Base-by-base conservation (phyloP, 805 yeast species). In the Metschnikowia lachancei region DNA sequence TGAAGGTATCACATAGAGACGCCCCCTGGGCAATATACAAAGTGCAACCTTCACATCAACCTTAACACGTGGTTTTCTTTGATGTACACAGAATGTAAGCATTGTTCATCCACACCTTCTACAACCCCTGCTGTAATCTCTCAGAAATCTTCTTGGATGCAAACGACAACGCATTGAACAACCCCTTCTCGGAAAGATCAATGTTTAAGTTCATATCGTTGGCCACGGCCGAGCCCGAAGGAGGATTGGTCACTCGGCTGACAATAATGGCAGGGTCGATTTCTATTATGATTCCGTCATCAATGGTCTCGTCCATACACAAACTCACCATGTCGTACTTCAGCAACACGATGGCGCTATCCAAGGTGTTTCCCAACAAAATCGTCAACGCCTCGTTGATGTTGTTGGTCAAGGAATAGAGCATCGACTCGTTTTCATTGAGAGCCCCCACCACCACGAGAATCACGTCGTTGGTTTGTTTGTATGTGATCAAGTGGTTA, bases 251-350 rank as follows among this genome's bases (percentile, higher is more conserved):
- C 20, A 91, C 96, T 68, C 99, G 80, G 13, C 95, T 80, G 2
- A 92, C 91, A 56, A 94, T 87, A 35, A 87, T 82, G 30, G 85
- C 80, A 4, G 95, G 82, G 60, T 94, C 97, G 22, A 90, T 85
- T 65, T 94, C 97, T 56, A 94, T 76, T 46, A 94, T 82, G 53
- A 94, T 81, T 34, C 98, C 99, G 62, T 91, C 95, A 63, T 94
- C 99, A 41, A 94, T 75, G 9, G 95, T 78, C 68, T 94, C 98
- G 65, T 94, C 99, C 36, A 91, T 78, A 3, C 95, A 87, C 64
- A 94, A 76, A 36, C 88, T 75, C 32, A 90, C 85, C 74, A 87
- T 75, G 66, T 94, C 99, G 63, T 85, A 94, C 63, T 84, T 80
- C 54, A 87, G 96, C 58, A 83, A 78, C 38, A 92, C 70, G 3